Base-by-base conservation (phyloP, 352 stramenopile species). In the Phytophthora colocasiae region DNA sequence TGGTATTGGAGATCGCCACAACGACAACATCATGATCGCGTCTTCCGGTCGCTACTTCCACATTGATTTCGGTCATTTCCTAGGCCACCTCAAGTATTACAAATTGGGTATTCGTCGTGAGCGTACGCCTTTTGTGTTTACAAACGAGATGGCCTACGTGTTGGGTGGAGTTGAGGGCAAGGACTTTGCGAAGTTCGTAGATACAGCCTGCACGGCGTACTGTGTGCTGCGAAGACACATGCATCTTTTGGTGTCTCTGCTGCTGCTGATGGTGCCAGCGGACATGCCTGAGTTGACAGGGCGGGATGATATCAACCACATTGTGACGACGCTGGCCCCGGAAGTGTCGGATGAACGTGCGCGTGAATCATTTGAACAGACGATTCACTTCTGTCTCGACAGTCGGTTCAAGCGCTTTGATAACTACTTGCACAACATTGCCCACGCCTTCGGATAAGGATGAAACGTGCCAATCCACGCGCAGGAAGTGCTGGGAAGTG, bases 21-120 rank as follows among this genome's bases (percentile, higher is more conserved):
- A 97, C 50, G 95, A 98, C 76, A 98, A 98, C 71, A 97, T 98
- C 57, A 99, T 99, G 96, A 95, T 95, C 63, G 65, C 69, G 19
- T 83, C 78, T 17, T 84, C 77, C 4, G 88, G 88, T 31, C 83
- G 87, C 58, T 96, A 95, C 78, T 96, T 96, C 68, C 88, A 96
- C 69, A 96, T 96, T 34, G 88, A 96, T 71, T 96, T 96, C 51
- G 88, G 88, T 14, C 88, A 96, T 63, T 93, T 96, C 54, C 73
- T 96, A 3, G 88, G 86, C 10, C 86, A 96, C 67, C 92, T 94
- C 70, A 96, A 96, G 71, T 96, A 96, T 66, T 83, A 90, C 61
- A 81, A 77, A 77, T 81, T 96, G 78, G 89, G 87, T 31, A 84
- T 96, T 53, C 80, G 80, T 57, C 87, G 89, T 47, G 89, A 97